These are phyloP conservation scores for Coemansia sp. DNA, from an alignment of 192 early-diverging fungal species.

Conservation along the genomic window DNA sequence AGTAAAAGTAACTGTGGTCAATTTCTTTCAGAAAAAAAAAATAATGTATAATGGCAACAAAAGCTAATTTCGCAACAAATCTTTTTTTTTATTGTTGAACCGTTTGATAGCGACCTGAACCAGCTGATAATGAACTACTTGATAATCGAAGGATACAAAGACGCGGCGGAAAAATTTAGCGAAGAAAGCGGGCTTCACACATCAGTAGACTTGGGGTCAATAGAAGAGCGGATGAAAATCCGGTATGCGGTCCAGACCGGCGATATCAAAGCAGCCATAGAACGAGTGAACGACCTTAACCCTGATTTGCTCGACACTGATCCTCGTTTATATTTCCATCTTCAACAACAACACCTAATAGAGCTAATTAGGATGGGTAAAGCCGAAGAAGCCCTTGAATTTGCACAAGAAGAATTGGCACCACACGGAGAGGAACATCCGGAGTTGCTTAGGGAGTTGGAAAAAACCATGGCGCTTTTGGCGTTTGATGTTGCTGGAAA, in stretches of 20 bases:
- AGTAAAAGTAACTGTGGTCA: no score
- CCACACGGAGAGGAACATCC: constrained; percentile 96
- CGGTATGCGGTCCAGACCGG: constrained; percentile 88
- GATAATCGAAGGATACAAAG: constrained; percentile 98
- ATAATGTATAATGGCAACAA: not conserved
- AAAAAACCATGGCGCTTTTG: constrained; percentile 93
- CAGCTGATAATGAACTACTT: constrained; percentile 99
- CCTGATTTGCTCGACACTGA: constrained; percentile 97
- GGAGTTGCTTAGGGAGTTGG: constrained; percentile 92
- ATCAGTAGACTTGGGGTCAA: constrained; percentile 79
- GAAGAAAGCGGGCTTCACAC: constrained; percentile 80
- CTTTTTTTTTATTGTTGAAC: not conserved
- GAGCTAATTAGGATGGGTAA: constrained; percentile 86
- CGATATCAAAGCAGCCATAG: constrained; percentile 90
- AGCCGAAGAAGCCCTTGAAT: constrained; percentile 83
- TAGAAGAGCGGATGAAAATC: constrained; percentile 95
- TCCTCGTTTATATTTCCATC: constrained; percentile 89
- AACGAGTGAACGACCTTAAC: constrained; percentile 97
- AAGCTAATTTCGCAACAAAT: not conserved
- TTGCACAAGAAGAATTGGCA: constrained; percentile 97
- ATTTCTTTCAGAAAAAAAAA: not conserved
- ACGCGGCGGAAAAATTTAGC: constrained; percentile 96
- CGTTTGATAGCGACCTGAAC: constrained; percentile 78
- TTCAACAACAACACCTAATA: constrained; percentile 97
- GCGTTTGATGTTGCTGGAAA: constrained; percentile 77